Conservation (phyloP, 1,139 yeast species). For the Yamadazyma songkhlaensis region DNA sequence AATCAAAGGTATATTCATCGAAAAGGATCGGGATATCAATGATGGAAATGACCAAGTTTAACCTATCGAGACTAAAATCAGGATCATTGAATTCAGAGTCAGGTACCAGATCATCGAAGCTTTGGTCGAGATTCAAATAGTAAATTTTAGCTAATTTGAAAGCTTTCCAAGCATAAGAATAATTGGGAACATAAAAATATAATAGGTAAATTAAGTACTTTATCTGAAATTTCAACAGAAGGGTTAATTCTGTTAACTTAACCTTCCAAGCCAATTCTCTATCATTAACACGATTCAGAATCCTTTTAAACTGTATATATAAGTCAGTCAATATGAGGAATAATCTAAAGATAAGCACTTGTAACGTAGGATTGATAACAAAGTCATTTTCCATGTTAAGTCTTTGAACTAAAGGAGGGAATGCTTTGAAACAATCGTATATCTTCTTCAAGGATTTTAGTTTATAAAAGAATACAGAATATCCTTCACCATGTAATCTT, state of each 20-base stretch:
- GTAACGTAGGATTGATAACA: background rate
- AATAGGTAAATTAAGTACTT: background rate
- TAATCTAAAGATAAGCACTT: background rate
- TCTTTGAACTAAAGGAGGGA: background rate
- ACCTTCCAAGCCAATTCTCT: background rate
- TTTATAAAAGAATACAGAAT: background rate
- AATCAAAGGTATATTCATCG: background rate
- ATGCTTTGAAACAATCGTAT: background rate
- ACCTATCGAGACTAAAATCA: too few relatives aligned
- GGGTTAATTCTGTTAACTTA: background rate
- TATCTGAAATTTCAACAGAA: background rate
- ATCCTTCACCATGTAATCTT: background rate
- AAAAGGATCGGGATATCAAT: background rate
- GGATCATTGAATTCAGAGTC: too few relatives aligned
- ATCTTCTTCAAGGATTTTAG: background rate
- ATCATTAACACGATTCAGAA: background rate
- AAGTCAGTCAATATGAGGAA: background rate
- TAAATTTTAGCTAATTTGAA: conserved; percentile 3
- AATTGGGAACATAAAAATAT: conserved; percentile 1
- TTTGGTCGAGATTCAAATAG: background rate
- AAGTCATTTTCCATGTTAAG: background rate
- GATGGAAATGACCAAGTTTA: background rate
- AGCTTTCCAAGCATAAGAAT: conserved; percentile 5
- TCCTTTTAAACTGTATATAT: background rate
- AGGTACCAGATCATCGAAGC: too few relatives aligned